Conservation (phyloP, 78 protist species). For the Mantamonas sphyraenae region DNA sequence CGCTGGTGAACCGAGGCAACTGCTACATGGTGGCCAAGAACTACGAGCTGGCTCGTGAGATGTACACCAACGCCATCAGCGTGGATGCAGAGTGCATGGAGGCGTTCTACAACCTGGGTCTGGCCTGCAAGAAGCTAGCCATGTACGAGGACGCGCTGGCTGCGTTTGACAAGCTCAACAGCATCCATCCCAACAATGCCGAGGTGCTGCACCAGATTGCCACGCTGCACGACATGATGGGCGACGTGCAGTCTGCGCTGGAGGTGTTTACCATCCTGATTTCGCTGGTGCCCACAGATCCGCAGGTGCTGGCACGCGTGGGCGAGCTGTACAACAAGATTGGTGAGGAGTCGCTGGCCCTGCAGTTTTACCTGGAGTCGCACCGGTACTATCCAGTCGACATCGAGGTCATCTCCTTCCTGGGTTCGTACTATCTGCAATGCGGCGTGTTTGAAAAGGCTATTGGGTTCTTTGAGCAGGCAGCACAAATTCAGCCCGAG, state of each 20-base stretch:
- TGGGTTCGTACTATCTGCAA: conserved; percentile 65
- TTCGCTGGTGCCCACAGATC: conserved; percentile 43
- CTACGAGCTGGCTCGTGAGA: conserved; percentile 25
- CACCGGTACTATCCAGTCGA: conserved; percentile 47
- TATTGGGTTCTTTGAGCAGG: conserved; percentile 59
- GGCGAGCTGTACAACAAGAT: conserved; percentile 25
- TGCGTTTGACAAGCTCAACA: conserved; percentile 33
- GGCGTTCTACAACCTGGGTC: conserved; percentile 65
- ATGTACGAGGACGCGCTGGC: conserved; percentile 32
- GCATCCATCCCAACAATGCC: conserved; percentile 20
- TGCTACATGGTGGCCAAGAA: conserved; percentile 3
- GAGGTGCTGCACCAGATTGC: conserved; percentile 47
- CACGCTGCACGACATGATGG: neutral
- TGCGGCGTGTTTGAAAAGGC: conserved; percentile 60
- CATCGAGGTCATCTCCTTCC: conserved; percentile 65
- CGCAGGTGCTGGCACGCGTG: conserved; percentile 35
- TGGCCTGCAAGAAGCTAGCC: conserved; percentile 29
- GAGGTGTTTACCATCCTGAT: conserved; percentile 40
- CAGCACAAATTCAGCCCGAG: conserved; percentile 52
- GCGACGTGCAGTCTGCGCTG: neutral
- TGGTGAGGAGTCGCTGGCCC: conserved; percentile 53
- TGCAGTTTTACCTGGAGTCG: conserved; percentile 45
- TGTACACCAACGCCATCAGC: conserved; percentile 47
- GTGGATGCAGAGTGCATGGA: conserved; percentile 67
- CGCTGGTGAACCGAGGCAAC: conserved; percentile 71